phyloP scores from a whole-genome alignment of 2,329 filamentous ascomycete species.

The Ambrosiella xylebori region DNA sequence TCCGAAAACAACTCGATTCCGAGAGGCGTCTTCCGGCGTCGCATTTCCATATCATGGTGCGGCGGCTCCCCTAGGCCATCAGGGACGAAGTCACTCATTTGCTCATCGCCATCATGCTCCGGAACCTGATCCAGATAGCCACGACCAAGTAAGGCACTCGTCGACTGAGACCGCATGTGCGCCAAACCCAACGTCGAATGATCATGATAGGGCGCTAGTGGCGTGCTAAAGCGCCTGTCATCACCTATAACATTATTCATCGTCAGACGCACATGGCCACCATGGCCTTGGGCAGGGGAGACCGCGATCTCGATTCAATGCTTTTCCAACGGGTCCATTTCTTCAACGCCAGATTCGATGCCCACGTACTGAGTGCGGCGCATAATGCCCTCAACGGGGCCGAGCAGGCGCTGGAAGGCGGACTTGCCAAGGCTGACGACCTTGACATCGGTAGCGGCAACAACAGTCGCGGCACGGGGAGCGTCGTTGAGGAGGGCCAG shows the following conservation, averaged over 20 bases:
- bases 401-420: constrained; percentile 83
- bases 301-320: constrained; percentile 11
- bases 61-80: constrained; percentile 2
- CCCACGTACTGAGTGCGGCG: constrained; percentile 52
- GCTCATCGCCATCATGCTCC: neutral
- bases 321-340: constrained; percentile 46
- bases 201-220: neutral
- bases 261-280: neutral
- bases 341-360: constrained; percentile 44
- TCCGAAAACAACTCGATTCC: constrained; percentile 10
- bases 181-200: constrained; percentile 1
- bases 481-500: constrained; percentile 85
- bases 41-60: constrained; percentile 1
- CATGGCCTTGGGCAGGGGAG: constrained; percentile 1
- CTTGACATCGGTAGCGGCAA: constrained; percentile 75
- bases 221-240: constrained; percentile 10
- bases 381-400: constrained; percentile 90
- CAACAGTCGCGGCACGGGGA: constrained; percentile 75
- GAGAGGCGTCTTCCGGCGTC: constrained; percentile 11
- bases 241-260: neutral
- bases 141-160: constrained; percentile 1
- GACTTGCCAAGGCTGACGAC: constrained; percentile 84
- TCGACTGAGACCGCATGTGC: constrained; percentile 8
- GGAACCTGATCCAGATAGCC: constrained; percentile 3
- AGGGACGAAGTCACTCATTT: neutral